Evolutionary conservation across 352 stramenopile species (phyloP), one percentile per base, ranked within the genome.

Genomic region (Achlya hypogyna): DNA sequence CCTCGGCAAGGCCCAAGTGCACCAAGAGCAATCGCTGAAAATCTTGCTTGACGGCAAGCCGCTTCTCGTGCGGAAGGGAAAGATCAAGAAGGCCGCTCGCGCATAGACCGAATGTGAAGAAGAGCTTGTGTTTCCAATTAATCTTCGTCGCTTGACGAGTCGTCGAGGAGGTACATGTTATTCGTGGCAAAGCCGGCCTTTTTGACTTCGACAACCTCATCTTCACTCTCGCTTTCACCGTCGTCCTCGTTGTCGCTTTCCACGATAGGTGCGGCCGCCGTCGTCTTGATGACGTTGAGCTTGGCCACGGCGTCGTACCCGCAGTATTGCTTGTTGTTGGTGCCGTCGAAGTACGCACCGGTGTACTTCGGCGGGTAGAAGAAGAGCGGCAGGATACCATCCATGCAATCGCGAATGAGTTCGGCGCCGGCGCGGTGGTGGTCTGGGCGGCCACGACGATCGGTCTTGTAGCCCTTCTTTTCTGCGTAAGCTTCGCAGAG

Each of bases 341-440:
- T 35, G 12, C 54, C 54, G 40, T 64, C 54, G 12, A 64, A 52
- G 54, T 64, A 64, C 40, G 54, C 81, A 27, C 80, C 80, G 3
- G 58, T 82, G 75, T 89, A 93, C 63, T 90, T 72, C 5, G 84
- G 84, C 9, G 84, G 84, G 22, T 90, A 72, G 69, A 93, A 93
- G 68, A 86, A 90, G 4, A 93, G 75, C 14, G 84, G 84, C 31
- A 93, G 64, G 69, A 91, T 91, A 29, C 82, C 84, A 71, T 93
- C 84, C 35, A 91, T 79, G 2, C 82, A 89, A 53, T 93, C 84
- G 25, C 84, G 82, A 40, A 93, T 79, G n/a, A 93, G 69, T 69
- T 93, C 84, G 18, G 82, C 77, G 54, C 84, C 85, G 51, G 85
- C 85, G 40, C 85, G 85, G 56, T 93, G 85, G 65, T 91, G 83